Evolutionary conservation across 108 stramenopile species (phyloP), one percentile per base, ranked within the genome.

Genomic region (Schizochytrium sp.): DNA sequence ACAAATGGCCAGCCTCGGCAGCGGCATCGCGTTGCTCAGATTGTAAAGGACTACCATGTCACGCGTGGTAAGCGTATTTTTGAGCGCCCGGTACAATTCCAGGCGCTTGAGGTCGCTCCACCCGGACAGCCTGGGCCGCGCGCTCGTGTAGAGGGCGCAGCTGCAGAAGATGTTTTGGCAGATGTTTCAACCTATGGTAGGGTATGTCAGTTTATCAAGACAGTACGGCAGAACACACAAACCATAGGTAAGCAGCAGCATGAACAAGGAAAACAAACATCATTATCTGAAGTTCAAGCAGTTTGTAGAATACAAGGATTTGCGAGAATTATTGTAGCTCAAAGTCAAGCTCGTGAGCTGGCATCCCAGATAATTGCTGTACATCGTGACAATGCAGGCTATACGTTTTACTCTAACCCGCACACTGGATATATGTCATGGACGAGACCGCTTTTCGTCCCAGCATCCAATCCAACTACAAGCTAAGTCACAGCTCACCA

Each of bases 351-450:
- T 13, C 76, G 76, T 40, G 47, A 10, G 50, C 76, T 83, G 47
- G 76, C 76, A 10, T 17, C 19, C 28, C 76, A 83, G 76, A 83
- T 83, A 1, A 17, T 83, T 55, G 47, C 76, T 7, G 76, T 42
- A 53, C 47, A 83, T 53, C 50, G 47, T 0, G 76, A 83, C 53
- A 83, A 83, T 42, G 47, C 76, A 13, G 76, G 76, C 45, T 83
- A 83, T 28, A 49, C 76, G 12, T 83, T 83, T 42, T 83, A 83
- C 40, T 55, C 76, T 5, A 83, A 83, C 76, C 76, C 76, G 15
- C 76, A 83, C 76, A 83, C 76, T 17, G 76, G 76, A n/a, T 83
- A 83, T 53, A 83, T 83, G 76, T 83, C 76, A 13, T 83, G 76
- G 76, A 49, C 47, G 28, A 47, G 50, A 10, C 47, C 76, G 5